Conservation (phyloP, 371 early-diverging fungal species). For the Dinochytrium kinnereticum region DNA sequence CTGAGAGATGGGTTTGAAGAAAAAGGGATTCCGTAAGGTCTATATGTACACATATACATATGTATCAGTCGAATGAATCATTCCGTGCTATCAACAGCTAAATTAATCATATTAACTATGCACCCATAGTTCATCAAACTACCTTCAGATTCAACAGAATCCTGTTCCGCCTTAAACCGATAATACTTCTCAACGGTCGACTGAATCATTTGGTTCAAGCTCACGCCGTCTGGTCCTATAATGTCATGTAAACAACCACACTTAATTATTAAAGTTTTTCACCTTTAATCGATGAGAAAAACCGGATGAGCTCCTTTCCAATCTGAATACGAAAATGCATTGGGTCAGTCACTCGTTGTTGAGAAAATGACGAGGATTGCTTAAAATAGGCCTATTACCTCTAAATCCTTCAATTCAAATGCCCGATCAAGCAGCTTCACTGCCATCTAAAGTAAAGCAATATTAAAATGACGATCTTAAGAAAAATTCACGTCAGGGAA, state of each 20-base stretch:
- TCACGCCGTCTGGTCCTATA: slow-evolving; percentile 18
- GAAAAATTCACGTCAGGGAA: too few relatives aligned
- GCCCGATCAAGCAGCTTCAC: slow-evolving; percentile 74
- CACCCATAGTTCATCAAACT: too few relatives aligned
- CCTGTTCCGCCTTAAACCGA: too few relatives aligned
- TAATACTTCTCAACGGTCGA: not conserved
- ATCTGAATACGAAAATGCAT: slow-evolving; percentile 41
- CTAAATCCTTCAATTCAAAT: slow-evolving; percentile 76
- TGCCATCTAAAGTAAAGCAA: slow-evolving; percentile 45
- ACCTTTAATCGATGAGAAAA: slow-evolving; percentile 81
- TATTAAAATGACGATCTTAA: not conserved
- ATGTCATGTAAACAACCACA: not conserved
- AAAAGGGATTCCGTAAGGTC: too few relatives aligned
- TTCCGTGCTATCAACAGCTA: too few relatives aligned
- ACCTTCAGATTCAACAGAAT: too few relatives aligned
- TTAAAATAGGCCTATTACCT: slow-evolving; percentile 47
- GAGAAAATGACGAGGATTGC: not conserved
- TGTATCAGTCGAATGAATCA: too few relatives aligned
- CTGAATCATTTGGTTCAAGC: not conserved
- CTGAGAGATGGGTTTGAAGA: too few relatives aligned
- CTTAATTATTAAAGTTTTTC: slow-evolving; percentile 35
- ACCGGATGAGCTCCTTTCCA: slow-evolving; percentile 80
- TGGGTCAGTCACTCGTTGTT: not conserved
- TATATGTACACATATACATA: too few relatives aligned
- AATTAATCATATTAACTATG: too few relatives aligned